Conservation (phyloP, 2,329 filamentous ascomycete species). For the Epichloe sp. region DNA sequence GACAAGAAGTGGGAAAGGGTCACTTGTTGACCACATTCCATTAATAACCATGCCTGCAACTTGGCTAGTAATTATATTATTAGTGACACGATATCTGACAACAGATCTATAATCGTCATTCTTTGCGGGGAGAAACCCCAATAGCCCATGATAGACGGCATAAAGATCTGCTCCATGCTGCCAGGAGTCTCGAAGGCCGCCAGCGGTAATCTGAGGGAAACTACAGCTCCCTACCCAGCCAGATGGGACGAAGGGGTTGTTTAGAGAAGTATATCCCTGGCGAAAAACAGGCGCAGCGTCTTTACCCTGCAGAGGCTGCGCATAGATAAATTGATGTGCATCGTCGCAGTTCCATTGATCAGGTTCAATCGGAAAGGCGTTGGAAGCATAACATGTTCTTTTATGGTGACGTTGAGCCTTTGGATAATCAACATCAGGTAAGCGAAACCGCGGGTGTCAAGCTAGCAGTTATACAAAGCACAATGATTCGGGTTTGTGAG, state of each 20-base stretch:
- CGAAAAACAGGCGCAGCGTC: conserved; percentile 47
- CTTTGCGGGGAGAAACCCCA: conserved; percentile 50
- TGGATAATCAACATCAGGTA: no score
- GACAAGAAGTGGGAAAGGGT: conserved; percentile 32
- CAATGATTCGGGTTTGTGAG: not conserved
- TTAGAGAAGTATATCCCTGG: conserved; percentile 44
- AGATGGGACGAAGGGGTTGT: conserved; percentile 52
- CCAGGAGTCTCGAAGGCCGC: conserved; percentile 60
- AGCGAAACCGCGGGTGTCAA: no score
- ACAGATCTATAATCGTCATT: conserved; percentile 27
- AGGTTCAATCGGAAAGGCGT: conserved; percentile 61
- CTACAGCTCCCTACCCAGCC: conserved; percentile 65
- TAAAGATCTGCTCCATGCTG: conserved; percentile 66
- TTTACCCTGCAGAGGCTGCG: conserved; percentile 39
- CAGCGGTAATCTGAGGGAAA: conserved; percentile 67
- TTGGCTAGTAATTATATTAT: conserved; percentile 72
- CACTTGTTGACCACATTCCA: conserved; percentile 48
- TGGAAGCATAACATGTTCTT: conserved; percentile 65
- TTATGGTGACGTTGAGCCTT: conserved; percentile 76
- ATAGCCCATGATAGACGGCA: conserved; percentile 58
- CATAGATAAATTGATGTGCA: conserved; percentile 57
- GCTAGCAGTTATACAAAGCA: no score
- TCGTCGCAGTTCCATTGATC: conserved; percentile 64
- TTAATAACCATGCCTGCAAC: conserved; percentile 62
- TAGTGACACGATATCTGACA: conserved; percentile 59